Conservation (phyloP, 108 stramenopile species). For the Fistulifera pelliculosa region DNA sequence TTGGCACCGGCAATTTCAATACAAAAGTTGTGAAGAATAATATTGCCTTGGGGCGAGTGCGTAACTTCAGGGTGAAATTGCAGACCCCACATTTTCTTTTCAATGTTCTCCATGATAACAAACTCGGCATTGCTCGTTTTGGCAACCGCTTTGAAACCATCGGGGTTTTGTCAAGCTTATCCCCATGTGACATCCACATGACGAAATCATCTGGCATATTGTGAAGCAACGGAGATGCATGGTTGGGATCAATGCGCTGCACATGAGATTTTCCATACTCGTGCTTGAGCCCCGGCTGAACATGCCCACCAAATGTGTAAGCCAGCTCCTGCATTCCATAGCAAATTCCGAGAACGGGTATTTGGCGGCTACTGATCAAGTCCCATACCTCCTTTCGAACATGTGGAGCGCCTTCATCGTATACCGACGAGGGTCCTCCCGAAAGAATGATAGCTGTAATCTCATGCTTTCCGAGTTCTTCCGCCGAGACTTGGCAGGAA, state of each 20-base stretch:
- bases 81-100: conserved; percentile 83
- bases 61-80: conserved; percentile 99
- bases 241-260: conserved; percentile 38
- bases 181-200: conserved; percentile 99
- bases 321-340: conserved; percentile 95
- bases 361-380: conserved; percentile 67
- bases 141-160: conserved; percentile 78
- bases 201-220: conserved; percentile 75
- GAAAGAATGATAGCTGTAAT: conserved; percentile 89
- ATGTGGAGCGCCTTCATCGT: conserved; percentile 94
- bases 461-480: conserved; percentile 68
- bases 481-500: conserved; percentile 83
- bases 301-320: conserved; percentile 85
- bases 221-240: conserved; percentile 61
- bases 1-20: conserved; percentile 80
- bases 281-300: conserved; percentile 81
- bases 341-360: conserved; percentile 96
- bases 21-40: conserved; percentile 86
- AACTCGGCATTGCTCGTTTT: conserved; percentile 85
- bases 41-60: conserved; percentile 82
- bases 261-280: conserved; percentile 96
- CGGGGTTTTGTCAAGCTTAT: conserved; percentile 86
- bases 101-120: conserved; percentile 86
- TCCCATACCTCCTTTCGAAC: conserved; percentile 89
- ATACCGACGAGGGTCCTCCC: conserved; percentile 91